Evolutionary conservation across 306 rosid species (phyloP), one percentile per base, ranked within the genome.

Genomic region (Ormosia emarginata): DNA sequence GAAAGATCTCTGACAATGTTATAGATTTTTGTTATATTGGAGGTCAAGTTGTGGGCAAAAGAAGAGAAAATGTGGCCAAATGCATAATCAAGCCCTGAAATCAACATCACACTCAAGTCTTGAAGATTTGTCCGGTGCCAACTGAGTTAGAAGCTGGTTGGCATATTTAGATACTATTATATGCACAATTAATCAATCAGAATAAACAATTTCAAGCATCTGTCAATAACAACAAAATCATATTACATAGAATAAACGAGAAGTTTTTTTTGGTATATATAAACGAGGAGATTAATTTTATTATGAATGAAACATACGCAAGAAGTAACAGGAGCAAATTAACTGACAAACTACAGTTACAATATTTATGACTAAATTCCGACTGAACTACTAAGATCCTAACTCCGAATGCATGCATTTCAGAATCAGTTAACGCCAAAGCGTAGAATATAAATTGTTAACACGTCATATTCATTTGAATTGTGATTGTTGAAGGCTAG

Each of bases 401-500:
- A 82, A 82, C 47, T 79, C 78, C 50, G 17, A 52, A 33, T 59
- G 55, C 65, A 24, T 59, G 59, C 66, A 69, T 75, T 55, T 43
- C 64, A 50, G 65, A 76, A 81, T 15, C 52, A 80, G 65, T 64
- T 34, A 11, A 65, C 3, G 14, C 72, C 64, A 72, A 81, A 78
- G 78, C 17, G 68, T 64, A 34, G 78, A 39, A 63, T 43, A 57
- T 47, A 32, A 69, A 62, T 47, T 76, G 87, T 72, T 72, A 68
- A 74, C 74, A 65, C 52, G 8, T 68, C 85, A 73, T 33, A 36
- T 79, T 76, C 83, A 80, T 56, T 63, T 77, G 82, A 80, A 57
- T 67, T 80, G 53, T 72, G 69, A 53, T 69, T 77, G 78, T 74
- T 47, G 40, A 64, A 79, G 75, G 83, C 76, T 82, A 80, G 39